Base-by-base conservation (phyloP, 139 green algal species). In the Penium margaritaceum region DNA sequence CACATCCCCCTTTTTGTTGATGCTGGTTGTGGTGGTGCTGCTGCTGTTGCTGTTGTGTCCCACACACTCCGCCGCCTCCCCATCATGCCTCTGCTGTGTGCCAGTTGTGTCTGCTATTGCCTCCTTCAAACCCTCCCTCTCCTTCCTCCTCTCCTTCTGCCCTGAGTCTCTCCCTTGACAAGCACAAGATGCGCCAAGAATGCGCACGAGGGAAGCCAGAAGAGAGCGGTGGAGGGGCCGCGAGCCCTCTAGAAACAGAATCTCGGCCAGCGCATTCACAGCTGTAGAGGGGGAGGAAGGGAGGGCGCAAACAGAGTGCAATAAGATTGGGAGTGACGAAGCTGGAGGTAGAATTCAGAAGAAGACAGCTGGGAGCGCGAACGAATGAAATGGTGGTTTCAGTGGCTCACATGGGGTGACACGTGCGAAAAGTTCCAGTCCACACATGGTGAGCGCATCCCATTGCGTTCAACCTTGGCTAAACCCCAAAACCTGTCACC, bases 201-300 rank as follows among this genome's bases (percentile, higher is more conserved):
- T 46, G 27, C 41, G 38, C 27, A 6, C 5, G 32, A 69, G 27
- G 29, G 39, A 33, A 27, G 61, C 61, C n/a, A 69, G n/a, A 21
- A 69, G 32, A 5, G 27, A 29, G 38, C 61, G 4, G 41, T 69
- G 61, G 5, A 69, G 17, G 24, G 61, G 61, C 17, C 61, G 4
- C 6, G 61, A 69, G 41, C 41, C 41, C 41, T 69, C 24, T 19
- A 69, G n/a, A 6, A 69, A 69, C 61, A 69, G 27, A 69, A 69
- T 33, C n/a, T 69, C 61, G 5, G 41, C 61, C 38, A 46, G 41
- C 21, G 41, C 27, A 69, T 19, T 21, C 4, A 69, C 27, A 69
- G 35, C 61, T 69, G 61, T 29, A 46, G 41, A 14, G 55, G 55
- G 12, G 32, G 12, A 14, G 55, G 14, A 37, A 12, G 12, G 55